A percentile compares a stretch with the other conserved stretches of the same genome.
phyloP scores from a whole-genome alignment of 768 basidiomycete genomes.

The Imleria badia region DNA sequence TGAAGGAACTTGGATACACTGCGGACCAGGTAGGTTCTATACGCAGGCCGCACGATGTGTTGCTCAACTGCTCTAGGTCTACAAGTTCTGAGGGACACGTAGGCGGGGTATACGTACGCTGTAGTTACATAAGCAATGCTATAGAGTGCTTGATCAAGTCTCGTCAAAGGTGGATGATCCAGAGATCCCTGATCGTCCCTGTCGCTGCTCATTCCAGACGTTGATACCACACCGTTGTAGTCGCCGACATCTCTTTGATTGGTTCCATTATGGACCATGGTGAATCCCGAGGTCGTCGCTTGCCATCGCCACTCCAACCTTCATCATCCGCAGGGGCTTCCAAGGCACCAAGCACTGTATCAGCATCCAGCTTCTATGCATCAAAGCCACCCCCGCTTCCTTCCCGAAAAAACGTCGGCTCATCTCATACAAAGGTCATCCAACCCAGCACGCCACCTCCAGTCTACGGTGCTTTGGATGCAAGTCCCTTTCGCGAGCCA shows the following conservation, averaged over 20 bases:
- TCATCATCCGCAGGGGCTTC: constrained; percentile 36
- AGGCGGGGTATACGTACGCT: background rate
- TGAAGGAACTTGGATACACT: constrained; percentile 85
- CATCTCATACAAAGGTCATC: constrained; percentile 36
- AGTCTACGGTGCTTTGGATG: constrained; percentile 21
- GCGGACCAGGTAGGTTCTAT: constrained; percentile 68
- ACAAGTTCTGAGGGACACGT: constrained; percentile 35
- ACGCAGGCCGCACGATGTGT: background rate
- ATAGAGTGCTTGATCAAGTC: constrained; percentile 21
- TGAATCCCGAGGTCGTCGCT: constrained; percentile 36
- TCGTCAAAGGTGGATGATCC: constrained; percentile 11
- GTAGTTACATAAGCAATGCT: constrained; percentile 30
- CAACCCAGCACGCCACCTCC: constrained; percentile 31
- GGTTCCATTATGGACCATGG: constrained; percentile 45
- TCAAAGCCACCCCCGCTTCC: constrained; percentile 39
- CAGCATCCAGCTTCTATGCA: constrained; percentile 30
- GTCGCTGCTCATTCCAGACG: background rate
- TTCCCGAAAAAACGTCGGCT: constrained; percentile 34
- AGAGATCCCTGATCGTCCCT: constrained; percentile 18
- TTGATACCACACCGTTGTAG: constrained; percentile 9
- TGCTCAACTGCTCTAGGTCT: constrained; percentile 32
- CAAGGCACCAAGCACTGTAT: constrained; percentile 24
- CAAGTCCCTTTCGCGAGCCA: constrained; percentile 49
- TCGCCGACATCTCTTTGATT: no score
- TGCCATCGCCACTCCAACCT: constrained; percentile 44